Evolutionary conservation across 129 eudicot genomes (phyloP).

Genomic region (Arctium lappa): DNA sequence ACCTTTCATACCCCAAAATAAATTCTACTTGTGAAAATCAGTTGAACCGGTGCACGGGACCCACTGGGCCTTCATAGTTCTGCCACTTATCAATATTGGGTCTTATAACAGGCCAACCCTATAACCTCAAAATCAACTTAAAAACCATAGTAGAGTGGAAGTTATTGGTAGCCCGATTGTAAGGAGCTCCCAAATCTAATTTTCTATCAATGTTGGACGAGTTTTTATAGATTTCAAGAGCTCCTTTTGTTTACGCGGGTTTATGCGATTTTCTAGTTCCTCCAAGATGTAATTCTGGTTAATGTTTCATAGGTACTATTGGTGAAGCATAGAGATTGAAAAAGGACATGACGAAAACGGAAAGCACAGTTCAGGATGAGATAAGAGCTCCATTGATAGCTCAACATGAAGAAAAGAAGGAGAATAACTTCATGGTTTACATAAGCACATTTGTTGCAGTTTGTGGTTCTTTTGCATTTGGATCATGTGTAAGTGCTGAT

Average conservation of each 20-base stretch:
- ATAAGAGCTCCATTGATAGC: slow-evolving; percentile 27
- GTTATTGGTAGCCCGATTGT: no score
- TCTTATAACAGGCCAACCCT: no score
- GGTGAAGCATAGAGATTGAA: slow-evolving; percentile 12
- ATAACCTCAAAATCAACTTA: no score
- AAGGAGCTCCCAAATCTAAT: no score
- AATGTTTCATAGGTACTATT: not conserved
- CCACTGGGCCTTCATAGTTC: no score
- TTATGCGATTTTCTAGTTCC: not conserved
- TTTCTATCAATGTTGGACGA: no score
- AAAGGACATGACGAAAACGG: slow-evolving; percentile 19
- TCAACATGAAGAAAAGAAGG: slow-evolving; percentile 21
- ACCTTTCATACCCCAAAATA: no score
- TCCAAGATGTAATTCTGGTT: not conserved
- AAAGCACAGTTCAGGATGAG: slow-evolving; percentile 18
- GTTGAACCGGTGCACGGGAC: no score
- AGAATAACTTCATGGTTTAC: slow-evolving; percentile 32
- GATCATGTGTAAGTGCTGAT: slow-evolving; percentile 36
- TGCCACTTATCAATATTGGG: no score
- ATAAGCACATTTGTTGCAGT: slow-evolving; percentile 43
- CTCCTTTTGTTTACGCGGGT: not conserved
- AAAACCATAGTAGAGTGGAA: no score
- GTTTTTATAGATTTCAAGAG: not conserved
- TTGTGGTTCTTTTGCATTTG: slow-evolving; percentile 45
- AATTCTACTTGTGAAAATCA: no score